Conservation (phyloP, 768 basidiomycete genomes). For the Mycena chlorophos region DNA sequence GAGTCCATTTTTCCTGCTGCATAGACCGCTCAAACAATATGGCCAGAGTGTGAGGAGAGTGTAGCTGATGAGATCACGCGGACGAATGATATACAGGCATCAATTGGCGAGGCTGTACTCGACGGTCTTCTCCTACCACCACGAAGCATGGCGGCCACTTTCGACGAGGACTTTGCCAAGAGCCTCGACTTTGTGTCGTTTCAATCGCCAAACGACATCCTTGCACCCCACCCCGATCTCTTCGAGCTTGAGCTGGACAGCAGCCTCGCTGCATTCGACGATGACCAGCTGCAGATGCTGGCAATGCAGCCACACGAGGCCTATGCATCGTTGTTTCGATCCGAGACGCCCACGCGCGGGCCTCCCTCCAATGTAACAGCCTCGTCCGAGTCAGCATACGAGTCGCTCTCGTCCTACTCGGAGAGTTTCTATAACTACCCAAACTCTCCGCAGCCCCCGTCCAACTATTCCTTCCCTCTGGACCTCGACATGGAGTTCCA, state of each 20-base stretch:
- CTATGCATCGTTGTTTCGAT: constrained; percentile 63
- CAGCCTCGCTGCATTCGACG: constrained; percentile 66
- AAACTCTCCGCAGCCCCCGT: constrained; percentile 47
- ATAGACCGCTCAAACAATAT: too few relatives aligned
- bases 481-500: constrained; percentile 77
- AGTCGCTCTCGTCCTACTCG: constrained; percentile 65
- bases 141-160: constrained; percentile 20
- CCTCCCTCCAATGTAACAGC: constrained; percentile 79
- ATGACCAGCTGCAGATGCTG: constrained; percentile 59
- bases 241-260: constrained; percentile 83
- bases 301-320: constrained; percentile 65
- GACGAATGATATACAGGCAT: not conserved
- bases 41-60: too few relatives aligned
- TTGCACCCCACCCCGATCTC: constrained; percentile 76
- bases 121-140: constrained; percentile 5
- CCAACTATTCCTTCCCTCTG: constrained; percentile 59
- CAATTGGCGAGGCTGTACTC: not conserved
- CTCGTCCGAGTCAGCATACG: constrained; percentile 76
- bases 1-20: too few relatives aligned
- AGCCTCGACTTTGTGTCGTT: constrained; percentile 69
- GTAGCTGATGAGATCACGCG: too few relatives aligned
- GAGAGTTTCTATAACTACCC: constrained; percentile 71
- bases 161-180: constrained; percentile 28
- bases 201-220: constrained; percentile 66
- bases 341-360: constrained; percentile 63